These are phyloP conservation scores for Microdochium trichocladiopsis DNA, from an alignment of 2,329 filamentous ascomycete genomes.

Conservation along the genomic window DNA sequence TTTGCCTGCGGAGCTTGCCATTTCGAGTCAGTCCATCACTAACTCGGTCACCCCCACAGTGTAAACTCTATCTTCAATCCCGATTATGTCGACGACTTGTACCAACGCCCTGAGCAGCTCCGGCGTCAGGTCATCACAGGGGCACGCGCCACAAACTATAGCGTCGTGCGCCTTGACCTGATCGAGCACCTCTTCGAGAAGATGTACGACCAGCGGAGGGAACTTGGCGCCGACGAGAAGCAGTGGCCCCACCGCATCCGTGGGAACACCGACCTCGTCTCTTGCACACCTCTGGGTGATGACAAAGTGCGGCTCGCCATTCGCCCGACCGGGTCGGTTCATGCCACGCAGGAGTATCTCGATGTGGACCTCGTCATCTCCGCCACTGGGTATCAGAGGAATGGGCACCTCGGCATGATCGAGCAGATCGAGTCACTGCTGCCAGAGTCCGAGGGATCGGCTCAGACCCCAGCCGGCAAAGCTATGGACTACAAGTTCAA, in stretches of 20 bases:
- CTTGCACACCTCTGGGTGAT: conserved; percentile 46
- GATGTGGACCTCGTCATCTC: conserved; percentile 78
- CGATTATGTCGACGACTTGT: conserved; percentile 71
- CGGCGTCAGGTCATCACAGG: conserved; percentile 55
- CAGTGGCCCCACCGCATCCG: conserved; percentile 81
- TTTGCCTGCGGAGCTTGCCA: not conserved
- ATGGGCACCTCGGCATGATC: conserved; percentile 73
- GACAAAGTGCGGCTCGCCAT: conserved; percentile 51
- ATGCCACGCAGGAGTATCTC: conserved; percentile 44
- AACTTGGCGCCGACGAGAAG: conserved; percentile 58
- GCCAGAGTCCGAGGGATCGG: conserved; percentile 31
- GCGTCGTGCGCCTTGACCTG: conserved; percentile 83
- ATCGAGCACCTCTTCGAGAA: conserved; percentile 84
- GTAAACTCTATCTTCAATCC: conserved; percentile 98
- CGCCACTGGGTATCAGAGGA: conserved; percentile 78
- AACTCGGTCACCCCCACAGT: conserved; percentile 36
- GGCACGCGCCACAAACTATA: conserved; percentile 86
- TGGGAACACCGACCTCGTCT: conserved; percentile 57
- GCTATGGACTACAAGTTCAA: conserved; percentile 8
- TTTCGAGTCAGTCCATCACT: not conserved
- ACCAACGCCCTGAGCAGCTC: conserved; percentile 54
- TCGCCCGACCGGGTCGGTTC: conserved; percentile 33
- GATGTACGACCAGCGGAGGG: conserved; percentile 79
- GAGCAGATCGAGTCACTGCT: conserved; percentile 58
- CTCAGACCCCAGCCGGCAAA: conserved; percentile 4